Evolutionary conservation across 2,329 filamentous ascomycete genomes (phyloP).

Genomic region (Cryphonectria nitschkei): DNA sequence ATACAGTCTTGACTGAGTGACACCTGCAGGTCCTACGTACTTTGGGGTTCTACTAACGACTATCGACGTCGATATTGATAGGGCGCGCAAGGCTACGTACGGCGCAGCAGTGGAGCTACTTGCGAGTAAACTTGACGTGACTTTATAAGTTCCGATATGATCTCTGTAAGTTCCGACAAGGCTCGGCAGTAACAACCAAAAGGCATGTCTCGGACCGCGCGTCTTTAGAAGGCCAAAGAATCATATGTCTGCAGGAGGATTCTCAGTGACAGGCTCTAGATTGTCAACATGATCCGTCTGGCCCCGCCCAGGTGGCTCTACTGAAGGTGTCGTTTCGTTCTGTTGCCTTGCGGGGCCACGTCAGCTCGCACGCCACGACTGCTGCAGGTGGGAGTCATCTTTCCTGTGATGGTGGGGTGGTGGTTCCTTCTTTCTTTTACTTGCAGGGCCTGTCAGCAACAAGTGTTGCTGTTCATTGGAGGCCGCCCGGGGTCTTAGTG

Average conservation of each 20-base stretch:
- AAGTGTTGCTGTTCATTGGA: slow-evolving; percentile 3
- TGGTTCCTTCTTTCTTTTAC: background rate
- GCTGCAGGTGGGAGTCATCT: slow-evolving; percentile 24
- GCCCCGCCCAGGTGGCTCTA: slow-evolving; percentile 8
- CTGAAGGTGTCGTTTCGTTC: background rate
- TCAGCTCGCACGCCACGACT: slow-evolving; percentile 27
- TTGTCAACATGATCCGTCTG: background rate
- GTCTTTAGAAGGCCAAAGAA: slow-evolving; percentile 13
- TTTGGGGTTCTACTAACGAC: background rate
- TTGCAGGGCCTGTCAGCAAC: slow-evolving; percentile 15
- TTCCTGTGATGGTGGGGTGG: slow-evolving; percentile 8
- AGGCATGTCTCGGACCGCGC: slow-evolving; percentile 8
- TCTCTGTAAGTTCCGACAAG: background rate
- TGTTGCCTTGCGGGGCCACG: slow-evolving; percentile 31
- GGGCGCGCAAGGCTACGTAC: background rate
- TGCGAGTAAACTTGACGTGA: background rate
- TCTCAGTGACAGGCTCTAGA: background rate
- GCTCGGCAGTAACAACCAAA: background rate
- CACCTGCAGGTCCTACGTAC: background rate
- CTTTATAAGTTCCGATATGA: background rate
- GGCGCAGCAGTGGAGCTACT: background rate
- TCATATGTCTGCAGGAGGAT: background rate
- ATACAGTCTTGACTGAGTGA: background rate
- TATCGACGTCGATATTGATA: background rate
- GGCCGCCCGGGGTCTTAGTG: background rate